Percentiles rank a stretch among this genome's conserved stretches.
phyloP scores from a whole-genome alignment of 495 filamentous ascomycete species.

The Penicillium soppii region DNA sequence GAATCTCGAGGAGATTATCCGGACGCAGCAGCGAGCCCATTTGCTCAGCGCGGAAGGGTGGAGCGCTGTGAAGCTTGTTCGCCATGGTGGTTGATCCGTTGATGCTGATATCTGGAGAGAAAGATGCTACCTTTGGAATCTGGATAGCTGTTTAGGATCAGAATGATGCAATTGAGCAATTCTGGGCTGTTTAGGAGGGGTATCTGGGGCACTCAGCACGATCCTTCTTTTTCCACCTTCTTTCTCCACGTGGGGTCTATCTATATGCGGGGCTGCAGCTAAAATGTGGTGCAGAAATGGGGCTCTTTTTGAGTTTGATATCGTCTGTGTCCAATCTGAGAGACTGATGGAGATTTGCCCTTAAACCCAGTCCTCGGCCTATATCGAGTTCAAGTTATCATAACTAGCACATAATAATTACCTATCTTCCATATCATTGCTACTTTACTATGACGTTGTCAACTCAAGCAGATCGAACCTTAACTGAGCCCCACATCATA shows the following conservation, averaged over 20 bases:
- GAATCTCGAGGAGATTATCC: constrained; percentile 56
- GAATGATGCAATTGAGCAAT: background rate
- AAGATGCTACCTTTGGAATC: no score
- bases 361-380: background rate
- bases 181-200: background rate
- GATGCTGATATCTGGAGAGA: no score
- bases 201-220: background rate
- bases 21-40: constrained; percentile 70
- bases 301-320: background rate
- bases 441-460: background rate
- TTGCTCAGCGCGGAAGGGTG: constrained; percentile 72
- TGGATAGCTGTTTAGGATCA: no score
- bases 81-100: constrained; percentile 12
- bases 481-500: background rate
- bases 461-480: background rate
- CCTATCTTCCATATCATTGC: background rate
- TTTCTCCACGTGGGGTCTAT: background rate
- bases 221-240: background rate
- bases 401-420: no score
- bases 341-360: background rate
- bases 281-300: background rate
- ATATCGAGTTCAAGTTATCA: no score
- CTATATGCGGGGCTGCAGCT: background rate
- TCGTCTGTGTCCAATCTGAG: background rate
- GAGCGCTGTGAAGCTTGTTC: constrained; percentile 28